Base-by-base conservation (phyloP, 1,139 yeast genomes). In the Yamadazyma taylorii region DNA sequence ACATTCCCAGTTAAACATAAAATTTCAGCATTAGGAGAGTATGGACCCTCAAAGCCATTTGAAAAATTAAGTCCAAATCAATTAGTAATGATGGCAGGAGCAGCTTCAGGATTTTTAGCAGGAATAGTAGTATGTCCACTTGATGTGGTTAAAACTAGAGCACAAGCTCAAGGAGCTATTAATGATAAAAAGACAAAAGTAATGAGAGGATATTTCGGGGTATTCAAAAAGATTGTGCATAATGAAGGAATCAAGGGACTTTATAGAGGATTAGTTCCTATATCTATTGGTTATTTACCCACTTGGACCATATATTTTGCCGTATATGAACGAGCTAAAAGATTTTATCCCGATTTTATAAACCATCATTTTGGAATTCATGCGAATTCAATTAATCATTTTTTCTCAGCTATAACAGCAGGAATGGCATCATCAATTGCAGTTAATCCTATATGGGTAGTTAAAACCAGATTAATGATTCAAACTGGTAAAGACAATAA, bases 371-470 rank as follows among this genome's bases (percentile, higher is more conserved):
- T 61, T 24, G 60, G 62, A 23, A 43, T 65, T 10, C 56, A 68
- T 22, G 63, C 70, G 36, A 83, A 79, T 24, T 75, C 79, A 31
- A 41, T 79, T 13, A 66, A 75, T 32, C 92, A 88, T 61, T 82
- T 90, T 41, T 66, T 78, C 40, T 79, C 95, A 30, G 97, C 98
- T 1, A 73, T 90, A 38, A 77, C 90, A 3, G 96, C 97, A 1
- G 99, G 98, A 14, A 79, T 87, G 47, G 78, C 82, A 8, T 85
- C 96, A 3, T 85, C 97, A 0, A 70, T 88, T n/a, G 65, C 83
- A 8, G 94, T 96, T 0, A 94, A 92, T 60, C 98, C 98, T 6
- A 86, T 92, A 24, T 92, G 98, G 98, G 97, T 92, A 23, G 88
- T 92, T 28, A 92, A 92, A 58, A 92, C 98, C 1, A 67, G 98